Percentiles rank a stretch among this genome's conserved stretches.
These are phyloP conservation scores for Cercospora sojina DNA, from an alignment of 2,329 filamentous ascomycete genomes.

Conservation along the genomic window DNA sequence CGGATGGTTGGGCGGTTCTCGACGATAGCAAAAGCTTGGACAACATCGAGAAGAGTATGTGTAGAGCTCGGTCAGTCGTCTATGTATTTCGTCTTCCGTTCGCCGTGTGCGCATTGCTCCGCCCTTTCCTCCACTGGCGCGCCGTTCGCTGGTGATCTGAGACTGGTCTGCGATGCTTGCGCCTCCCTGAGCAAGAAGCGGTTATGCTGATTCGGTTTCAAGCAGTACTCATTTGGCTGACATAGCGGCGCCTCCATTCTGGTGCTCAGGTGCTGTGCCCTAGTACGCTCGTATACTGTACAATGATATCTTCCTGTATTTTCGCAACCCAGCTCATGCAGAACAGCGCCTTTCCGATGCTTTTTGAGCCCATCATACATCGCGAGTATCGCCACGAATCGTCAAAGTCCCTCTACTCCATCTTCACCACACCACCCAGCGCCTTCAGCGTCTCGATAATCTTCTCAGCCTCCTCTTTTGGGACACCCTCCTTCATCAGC, in stretches of 20 bases:
- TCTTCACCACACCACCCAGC: slow-evolving; percentile 80
- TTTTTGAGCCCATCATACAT: slow-evolving; percentile 10
- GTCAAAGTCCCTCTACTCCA: slow-evolving; percentile 64
- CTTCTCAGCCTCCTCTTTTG: slow-evolving; percentile 99
- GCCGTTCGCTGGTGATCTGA: neutral
- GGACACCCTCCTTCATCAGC: slow-evolving; percentile 97
- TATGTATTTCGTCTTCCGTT: neutral
- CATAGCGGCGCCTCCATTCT: neutral
- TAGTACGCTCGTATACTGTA: slow-evolving; percentile 16
- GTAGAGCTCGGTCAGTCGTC: neutral
- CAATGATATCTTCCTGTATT: slow-evolving; percentile 16
- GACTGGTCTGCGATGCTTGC: neutral
- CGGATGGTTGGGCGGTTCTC: too few species aligned
- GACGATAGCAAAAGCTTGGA: too few species aligned
- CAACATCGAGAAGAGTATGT: neutral
- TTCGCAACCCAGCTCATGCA: slow-evolving; percentile 3
- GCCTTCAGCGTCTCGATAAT: slow-evolving; percentile 93
- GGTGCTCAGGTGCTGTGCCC: neutral
- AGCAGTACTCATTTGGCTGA: neutral
- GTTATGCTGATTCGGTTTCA: neutral
- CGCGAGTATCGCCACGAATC: neutral
- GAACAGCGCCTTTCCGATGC: slow-evolving; percentile 14
- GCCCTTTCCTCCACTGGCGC: neutral
- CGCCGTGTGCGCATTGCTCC: neutral
- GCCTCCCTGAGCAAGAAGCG: neutral